phyloP scores from a whole-genome alignment of 192 early-diverging fungal genomes.

The Coemansia sp. region DNA sequence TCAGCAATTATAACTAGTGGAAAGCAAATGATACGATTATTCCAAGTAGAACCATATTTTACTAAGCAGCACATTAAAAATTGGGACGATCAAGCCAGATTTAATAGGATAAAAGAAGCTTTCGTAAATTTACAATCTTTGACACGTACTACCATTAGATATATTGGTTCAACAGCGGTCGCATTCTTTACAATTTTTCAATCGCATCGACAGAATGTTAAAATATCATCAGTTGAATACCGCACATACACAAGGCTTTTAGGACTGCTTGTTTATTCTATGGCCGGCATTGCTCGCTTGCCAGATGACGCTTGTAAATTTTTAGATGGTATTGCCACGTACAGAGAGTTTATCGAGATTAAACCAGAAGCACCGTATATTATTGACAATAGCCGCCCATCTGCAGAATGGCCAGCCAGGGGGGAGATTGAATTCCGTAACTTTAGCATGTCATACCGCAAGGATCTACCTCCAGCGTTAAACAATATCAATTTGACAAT shows the following conservation, averaged over 20 bases:
- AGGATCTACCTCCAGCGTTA: conserved; percentile 28
- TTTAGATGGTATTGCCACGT: not conserved
- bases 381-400: conserved; percentile 10
- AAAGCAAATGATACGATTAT: conserved; percentile 67
- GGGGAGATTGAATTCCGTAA: conserved; percentile 34
- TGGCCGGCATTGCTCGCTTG: not conserved
- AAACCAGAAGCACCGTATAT: conserved; percentile 14
- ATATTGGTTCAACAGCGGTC: too few relatives aligned
- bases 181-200: too few relatives aligned
- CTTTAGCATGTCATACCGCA: conserved; percentile 25
- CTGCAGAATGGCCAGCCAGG: conserved; percentile 16
- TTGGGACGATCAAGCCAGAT: too few relatives aligned
- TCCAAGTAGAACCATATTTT: conserved; percentile 46
- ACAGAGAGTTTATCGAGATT: conserved; percentile 1
- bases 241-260: too few relatives aligned
- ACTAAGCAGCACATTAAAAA: too few relatives aligned
- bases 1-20: conserved; percentile 54
- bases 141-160: too few relatives aligned
- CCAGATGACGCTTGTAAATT: conserved; percentile 2
- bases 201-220: too few relatives aligned
- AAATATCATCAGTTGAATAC: too few relatives aligned
- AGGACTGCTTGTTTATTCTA: too few relatives aligned
- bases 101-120: too few relatives aligned
- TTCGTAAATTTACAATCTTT: too few relatives aligned
- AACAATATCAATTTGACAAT: conserved; percentile 50